A percentile compares a stretch with the other conserved stretches of the same genome.
Conservation (phyloP, 2,329 filamentous ascomycete species). For the Nemania serpens region DNA sequence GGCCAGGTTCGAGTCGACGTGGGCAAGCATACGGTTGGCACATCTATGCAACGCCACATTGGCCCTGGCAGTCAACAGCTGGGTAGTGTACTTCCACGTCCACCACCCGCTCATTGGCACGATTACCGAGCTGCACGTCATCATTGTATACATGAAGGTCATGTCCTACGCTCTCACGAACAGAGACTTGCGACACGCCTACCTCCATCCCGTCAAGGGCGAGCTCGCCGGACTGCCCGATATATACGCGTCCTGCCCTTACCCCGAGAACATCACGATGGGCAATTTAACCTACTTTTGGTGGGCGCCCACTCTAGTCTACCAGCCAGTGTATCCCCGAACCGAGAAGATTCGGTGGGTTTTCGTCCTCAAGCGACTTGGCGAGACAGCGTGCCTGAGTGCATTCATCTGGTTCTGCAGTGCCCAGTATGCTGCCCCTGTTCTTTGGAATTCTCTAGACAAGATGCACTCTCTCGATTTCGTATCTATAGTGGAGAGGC, state of each 20-base stretch:
- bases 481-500: slow-evolving; percentile 80
- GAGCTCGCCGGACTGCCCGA: slow-evolving; percentile 75
- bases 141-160: slow-evolving; percentile 95
- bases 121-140: slow-evolving; percentile 84
- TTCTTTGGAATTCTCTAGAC: slow-evolving; percentile 86
- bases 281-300: slow-evolving; percentile 92
- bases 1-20: slow-evolving; percentile 72
- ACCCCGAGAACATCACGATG: slow-evolving; percentile 89
- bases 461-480: slow-evolving; percentile 83
- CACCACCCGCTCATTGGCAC: slow-evolving; percentile 94
- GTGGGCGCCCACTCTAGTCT: slow-evolving; percentile 95
- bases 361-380: slow-evolving; percentile 82
- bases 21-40: slow-evolving; percentile 78
- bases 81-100: slow-evolving; percentile 87
- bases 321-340: slow-evolving; percentile 94
- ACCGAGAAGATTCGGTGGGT: slow-evolving; percentile 80
- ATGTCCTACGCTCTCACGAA: slow-evolving; percentile 97
- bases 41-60: slow-evolving; percentile 84
- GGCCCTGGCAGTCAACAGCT: slow-evolving; percentile 79
- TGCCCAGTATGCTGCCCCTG: slow-evolving; percentile 90
- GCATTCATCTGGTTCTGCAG: slow-evolving; percentile 95
- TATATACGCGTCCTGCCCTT: slow-evolving; percentile 81
- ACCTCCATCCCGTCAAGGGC: slow-evolving; percentile 73
- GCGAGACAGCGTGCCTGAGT: slow-evolving; percentile 75
- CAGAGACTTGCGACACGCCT: slow-evolving; percentile 88